A percentile compares a stretch with the other conserved stretches of the same genome.
These are phyloP conservation scores for Xylaria sp. DNA, from an alignment of 2,329 filamentous ascomycete species.

Conservation along the genomic window DNA sequence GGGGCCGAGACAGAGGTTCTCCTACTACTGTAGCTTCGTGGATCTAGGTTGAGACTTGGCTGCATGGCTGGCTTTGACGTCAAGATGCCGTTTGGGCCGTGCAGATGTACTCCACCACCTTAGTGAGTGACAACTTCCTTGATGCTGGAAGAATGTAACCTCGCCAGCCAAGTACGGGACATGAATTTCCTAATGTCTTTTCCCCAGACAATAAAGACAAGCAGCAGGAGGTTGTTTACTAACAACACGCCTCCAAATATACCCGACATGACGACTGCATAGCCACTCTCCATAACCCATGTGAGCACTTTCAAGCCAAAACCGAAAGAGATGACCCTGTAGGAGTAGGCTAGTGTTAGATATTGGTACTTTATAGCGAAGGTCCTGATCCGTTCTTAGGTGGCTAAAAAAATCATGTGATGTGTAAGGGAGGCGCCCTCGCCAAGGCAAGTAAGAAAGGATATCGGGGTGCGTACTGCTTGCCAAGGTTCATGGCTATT, in stretches of 20 bases:
- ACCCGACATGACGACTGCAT: slow-evolving; percentile 56
- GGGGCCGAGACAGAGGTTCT: not conserved
- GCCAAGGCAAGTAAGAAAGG: not conserved
- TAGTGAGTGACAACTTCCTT: slow-evolving; percentile 35
- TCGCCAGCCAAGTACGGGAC: slow-evolving; percentile 54
- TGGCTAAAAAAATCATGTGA: not conserved
- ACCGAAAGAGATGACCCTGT: slow-evolving; percentile 56
- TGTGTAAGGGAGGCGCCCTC: not conserved
- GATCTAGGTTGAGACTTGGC: slow-evolving; percentile 4
- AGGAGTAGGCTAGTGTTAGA: slow-evolving; percentile 4
- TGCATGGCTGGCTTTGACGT: slow-evolving; percentile 2
- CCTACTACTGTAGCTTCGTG: not conserved
- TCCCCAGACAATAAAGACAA: slow-evolving; percentile 58
- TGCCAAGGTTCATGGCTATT: slow-evolving; percentile 64
- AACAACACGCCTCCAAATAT: slow-evolving; percentile 56
- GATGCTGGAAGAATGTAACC: slow-evolving; percentile 47
- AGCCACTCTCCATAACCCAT: slow-evolving; percentile 56
- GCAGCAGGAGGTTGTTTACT: slow-evolving; percentile 54
- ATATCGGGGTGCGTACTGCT: slow-evolving; percentile 45
- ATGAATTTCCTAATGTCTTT: slow-evolving; percentile 54
- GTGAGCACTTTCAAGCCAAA: slow-evolving; percentile 57
- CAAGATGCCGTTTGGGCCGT: not conserved
- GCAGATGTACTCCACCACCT: slow-evolving; percentile 20
- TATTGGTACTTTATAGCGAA: not conserved
- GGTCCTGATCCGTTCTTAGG: not conserved